phyloP scores from a whole-genome alignment of 2,329 filamentous ascomycete species.

The Sporothrix pseudoabietina region DNA sequence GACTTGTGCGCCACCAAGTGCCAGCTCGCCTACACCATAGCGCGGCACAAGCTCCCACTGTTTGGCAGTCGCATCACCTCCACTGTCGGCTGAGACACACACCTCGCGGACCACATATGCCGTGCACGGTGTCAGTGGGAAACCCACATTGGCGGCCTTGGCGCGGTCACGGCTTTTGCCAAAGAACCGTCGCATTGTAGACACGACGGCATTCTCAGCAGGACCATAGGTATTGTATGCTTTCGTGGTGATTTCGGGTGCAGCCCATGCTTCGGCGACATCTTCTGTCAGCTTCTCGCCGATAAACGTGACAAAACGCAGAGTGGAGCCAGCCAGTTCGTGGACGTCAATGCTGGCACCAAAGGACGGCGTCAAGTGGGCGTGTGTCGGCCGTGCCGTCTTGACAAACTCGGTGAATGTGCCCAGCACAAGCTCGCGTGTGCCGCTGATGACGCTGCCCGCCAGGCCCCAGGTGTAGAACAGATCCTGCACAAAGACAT shows the following conservation, averaged over 20 bases:
- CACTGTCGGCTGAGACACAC: neutral
- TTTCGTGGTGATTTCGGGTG: constrained; percentile 36
- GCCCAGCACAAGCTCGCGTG: constrained; percentile 57
- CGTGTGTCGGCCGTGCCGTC: constrained; percentile 52
- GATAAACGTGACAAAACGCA: constrained; percentile 57
- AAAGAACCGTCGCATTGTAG: constrained; percentile 38
- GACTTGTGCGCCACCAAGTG: constrained; percentile 56
- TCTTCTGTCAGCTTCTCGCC: constrained; percentile 62
- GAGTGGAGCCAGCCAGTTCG: constrained; percentile 22
- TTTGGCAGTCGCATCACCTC: neutral
- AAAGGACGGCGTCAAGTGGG: constrained; percentile 31
- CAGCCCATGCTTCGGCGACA: constrained; percentile 60
- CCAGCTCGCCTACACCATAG: constrained; percentile 55
- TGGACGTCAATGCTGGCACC: constrained; percentile 28
- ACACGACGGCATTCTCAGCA: constrained; percentile 36
- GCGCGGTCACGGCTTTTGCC: constrained; percentile 34
- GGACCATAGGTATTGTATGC: constrained; percentile 40
- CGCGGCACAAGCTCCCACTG: constrained; percentile 49
- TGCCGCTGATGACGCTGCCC: constrained; percentile 60
- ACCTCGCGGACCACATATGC: constrained; percentile 35
- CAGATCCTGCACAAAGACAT: constrained; percentile 61
- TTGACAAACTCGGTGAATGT: constrained; percentile 50
- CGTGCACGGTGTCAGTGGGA: constrained; percentile 35
- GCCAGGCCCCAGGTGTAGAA: constrained; percentile 52
- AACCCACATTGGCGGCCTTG: constrained; percentile 38